A percentile compares a stretch with the other conserved stretches of the same genome.
Conservation (phyloP, 139 green algal genomes). For the Nannochloris sp. region DNA sequence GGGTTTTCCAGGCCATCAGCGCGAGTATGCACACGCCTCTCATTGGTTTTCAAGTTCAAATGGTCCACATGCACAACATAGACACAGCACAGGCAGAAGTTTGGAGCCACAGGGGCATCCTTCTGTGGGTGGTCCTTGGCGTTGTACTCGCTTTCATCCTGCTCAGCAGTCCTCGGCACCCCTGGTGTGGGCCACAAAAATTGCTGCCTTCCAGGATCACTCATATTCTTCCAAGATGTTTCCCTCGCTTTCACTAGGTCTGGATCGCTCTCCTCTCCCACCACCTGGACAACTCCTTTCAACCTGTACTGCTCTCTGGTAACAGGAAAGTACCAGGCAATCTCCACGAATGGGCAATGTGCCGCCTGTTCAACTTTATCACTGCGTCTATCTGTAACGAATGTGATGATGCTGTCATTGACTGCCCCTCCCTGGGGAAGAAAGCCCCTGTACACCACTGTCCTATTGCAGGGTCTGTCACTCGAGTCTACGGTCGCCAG, state of each 20-base stretch:
- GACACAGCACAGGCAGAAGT: conserved; percentile 31
- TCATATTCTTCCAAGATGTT: conserved; percentile 27
- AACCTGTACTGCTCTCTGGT: conserved; percentile 63
- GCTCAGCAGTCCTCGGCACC: conserved; percentile 8
- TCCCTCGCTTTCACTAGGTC: conserved; percentile 8
- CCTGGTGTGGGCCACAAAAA: conserved; percentile 31
- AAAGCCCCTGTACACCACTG: conserved; percentile 68
- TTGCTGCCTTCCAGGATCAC: conserved; percentile 23
- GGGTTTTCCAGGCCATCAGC: neutral
- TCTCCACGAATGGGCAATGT: conserved; percentile 41
- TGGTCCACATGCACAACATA: conserved; percentile 26
- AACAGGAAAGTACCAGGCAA: conserved; percentile 68
- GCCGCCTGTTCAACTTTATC: conserved; percentile 44
- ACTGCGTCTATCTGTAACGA: conserved; percentile 48
- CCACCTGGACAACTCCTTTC: conserved; percentile 38
- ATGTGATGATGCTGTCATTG: too few species aligned
- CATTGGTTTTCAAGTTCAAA: conserved; percentile 19
- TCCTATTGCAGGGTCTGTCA: conserved; percentile 60
- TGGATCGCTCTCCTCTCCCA: conserved; percentile 23
- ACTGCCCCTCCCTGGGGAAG: neutral
- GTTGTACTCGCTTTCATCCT: conserved; percentile 5
- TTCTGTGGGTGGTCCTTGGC: neutral
- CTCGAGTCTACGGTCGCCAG: conserved; percentile 60
- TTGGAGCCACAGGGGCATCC: conserved; percentile 20
- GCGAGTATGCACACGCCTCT: neutral